Percentiles rank a stretch among this genome's conserved stretches.
Conservation (phyloP, 495 filamentous ascomycete species). For the Glarea lozoyensis region DNA sequence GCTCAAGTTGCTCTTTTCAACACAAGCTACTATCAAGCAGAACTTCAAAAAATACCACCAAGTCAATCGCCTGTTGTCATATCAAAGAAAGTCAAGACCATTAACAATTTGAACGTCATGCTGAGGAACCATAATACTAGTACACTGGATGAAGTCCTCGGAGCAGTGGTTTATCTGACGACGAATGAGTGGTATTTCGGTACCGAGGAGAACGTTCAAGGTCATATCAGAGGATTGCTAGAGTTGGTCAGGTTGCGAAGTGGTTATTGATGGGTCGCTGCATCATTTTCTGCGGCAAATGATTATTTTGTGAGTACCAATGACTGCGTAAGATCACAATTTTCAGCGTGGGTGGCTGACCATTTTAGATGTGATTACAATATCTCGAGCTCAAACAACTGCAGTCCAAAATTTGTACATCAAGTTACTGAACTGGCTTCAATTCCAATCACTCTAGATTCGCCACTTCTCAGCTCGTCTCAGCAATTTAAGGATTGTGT, state of each 20-base stretch:
- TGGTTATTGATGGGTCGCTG: slow-evolving; percentile 6
- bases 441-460: not conserved
- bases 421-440: not conserved
- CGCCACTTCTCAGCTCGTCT: not conserved
- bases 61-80: slow-evolving; percentile 4
- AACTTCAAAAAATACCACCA: slow-evolving; percentile 4
- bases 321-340: too few relatives aligned
- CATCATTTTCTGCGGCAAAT: slow-evolving; percentile 6
- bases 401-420: slow-evolving; percentile 2
- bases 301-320: slow-evolving; percentile 13
- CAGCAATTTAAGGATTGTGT: not conserved
- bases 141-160: slow-evolving; percentile 8
- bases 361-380: slow-evolving; percentile 10
- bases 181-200: slow-evolving; percentile 17
- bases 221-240: slow-evolving; percentile 12
- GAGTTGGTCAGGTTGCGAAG: slow-evolving; percentile 15
- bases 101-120: slow-evolving; percentile 11
- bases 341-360: too few relatives aligned
- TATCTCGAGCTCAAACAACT: slow-evolving; percentile 6
- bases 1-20: slow-evolving; percentile 6
- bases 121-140: not conserved
- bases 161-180: slow-evolving; percentile 9
- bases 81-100: slow-evolving; percentile 5
- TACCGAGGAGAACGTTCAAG: slow-evolving; percentile 8
- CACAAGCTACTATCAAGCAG: slow-evolving; percentile 11